Base-by-base conservation (phyloP, 495 filamentous ascomycete species). In the Alectoria sarmentosa region DNA sequence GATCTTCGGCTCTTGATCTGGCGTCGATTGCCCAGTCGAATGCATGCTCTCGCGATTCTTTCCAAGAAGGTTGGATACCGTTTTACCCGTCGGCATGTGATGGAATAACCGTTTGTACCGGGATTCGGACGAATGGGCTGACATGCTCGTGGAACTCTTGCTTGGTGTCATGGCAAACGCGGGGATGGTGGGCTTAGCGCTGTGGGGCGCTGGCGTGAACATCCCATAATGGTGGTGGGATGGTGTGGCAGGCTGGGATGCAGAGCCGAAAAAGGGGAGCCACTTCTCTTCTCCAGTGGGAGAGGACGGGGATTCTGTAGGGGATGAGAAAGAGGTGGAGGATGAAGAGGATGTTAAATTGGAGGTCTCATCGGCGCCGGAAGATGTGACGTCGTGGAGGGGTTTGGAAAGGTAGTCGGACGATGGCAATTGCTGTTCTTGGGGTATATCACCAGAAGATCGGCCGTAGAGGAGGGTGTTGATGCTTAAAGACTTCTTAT, bases 401-500 rank as follows among this genome's bases (percentile, higher is more conserved):
- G 54, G 34, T 28, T 34, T 58, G 19, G 38, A 36, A 13, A 65
- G 41, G 46, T 49, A 36, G 37, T 56, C 23, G 57, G 46, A 41
- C 26, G 37, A 59, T 36, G 30, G 17, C 7, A 36, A 19, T n/a
- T 3, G 13, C 30, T 55, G 52, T 34, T 55, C 52, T 21, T 55
- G 15, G 14, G 30, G 15, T 55, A n/a, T n/a, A n/a, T n/a, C n/a
- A n/a, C n/a, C n/a, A n/a, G n/a, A n/a, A n/a, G 52, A 55, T 34
- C 21, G 52, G 30, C 30, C 30, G 7, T 21, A 34, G 52, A 55
- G n/a, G 17, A 68, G 39, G n/a, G 68, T 70, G 34, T 56, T 62
- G n/a, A 70, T 36, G 61, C 68, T 70, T 30, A 62, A 61, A 48
- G 70, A 66, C 60, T 72, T 70, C 66, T 68, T 61, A 32, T 67